phyloP scores from a whole-genome alignment of 1,139 yeast species.

The Saccharomycopsis phalli region DNA sequence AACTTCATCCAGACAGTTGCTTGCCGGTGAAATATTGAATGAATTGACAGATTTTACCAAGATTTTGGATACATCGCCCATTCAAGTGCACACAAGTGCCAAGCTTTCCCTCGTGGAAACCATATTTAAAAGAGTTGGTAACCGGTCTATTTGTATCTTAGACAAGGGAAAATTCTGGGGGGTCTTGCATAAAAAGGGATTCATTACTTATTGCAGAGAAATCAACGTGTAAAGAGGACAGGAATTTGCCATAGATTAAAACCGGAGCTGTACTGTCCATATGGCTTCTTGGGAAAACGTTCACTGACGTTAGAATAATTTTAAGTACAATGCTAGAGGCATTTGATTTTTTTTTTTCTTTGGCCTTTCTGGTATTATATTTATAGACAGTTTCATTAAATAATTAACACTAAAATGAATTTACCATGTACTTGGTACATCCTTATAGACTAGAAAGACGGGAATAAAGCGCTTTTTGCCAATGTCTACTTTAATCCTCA shows the following conservation, averaged over 20 bases:
- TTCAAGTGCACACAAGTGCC: slow-evolving; percentile 41
- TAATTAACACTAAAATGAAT: too few relatives aligned
- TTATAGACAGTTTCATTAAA: too few relatives aligned
- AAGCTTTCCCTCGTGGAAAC: slow-evolving; percentile 47
- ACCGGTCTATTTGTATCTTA: slow-evolving; percentile 42
- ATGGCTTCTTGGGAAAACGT: too few relatives aligned
- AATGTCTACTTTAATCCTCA: slow-evolving; percentile 4
- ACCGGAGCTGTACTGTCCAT: too few relatives aligned
- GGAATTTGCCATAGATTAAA: not conserved
- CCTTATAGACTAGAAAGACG: too few relatives aligned
- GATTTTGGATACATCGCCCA: slow-evolving; percentile 41
- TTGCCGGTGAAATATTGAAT: slow-evolving; percentile 23
- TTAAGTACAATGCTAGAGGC: too few relatives aligned
- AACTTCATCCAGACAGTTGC: slow-evolving; percentile 11
- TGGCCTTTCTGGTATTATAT: too few relatives aligned
- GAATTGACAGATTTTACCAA: slow-evolving; percentile 35
- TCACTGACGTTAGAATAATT: too few relatives aligned
- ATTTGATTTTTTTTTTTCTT: too few relatives aligned
- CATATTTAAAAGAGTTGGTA: slow-evolving; percentile 48
- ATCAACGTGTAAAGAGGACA: not conserved
- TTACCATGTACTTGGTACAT: too few relatives aligned
- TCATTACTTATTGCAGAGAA: slow-evolving; percentile 37
- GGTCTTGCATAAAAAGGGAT: slow-evolving; percentile 46
- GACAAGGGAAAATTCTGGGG: slow-evolving; percentile 45
- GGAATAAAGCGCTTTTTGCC: too few relatives aligned